A percentile compares a stretch with the other conserved stretches of the same genome.
phyloP scores from a whole-genome alignment of 1,139 yeast genomes.

The Lodderomyces margitis region DNA sequence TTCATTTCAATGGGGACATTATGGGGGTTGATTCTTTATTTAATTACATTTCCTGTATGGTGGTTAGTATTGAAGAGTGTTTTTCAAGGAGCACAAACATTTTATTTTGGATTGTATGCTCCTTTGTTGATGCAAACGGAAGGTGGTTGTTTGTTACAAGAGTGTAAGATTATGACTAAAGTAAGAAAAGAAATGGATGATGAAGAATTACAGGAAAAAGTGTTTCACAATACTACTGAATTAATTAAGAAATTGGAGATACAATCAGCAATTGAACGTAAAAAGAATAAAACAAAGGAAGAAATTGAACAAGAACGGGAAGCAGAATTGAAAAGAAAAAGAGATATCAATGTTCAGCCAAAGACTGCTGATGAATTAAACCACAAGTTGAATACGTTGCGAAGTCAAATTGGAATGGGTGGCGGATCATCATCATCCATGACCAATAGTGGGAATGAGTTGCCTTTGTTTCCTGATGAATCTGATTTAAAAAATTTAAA shows the following conservation, averaged over 20 bases:
- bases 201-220: constrained; percentile 53
- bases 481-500: constrained; percentile 9
- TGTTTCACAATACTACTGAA: constrained; percentile 63
- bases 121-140: constrained; percentile 60
- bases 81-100: constrained; percentile 75
- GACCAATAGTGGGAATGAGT: constrained; percentile 16
- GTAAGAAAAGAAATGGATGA: constrained; percentile 66
- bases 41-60: constrained; percentile 75
- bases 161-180: constrained; percentile 61
- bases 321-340: constrained; percentile 19
- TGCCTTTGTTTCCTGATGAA: constrained; percentile 29
- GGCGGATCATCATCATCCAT: background rate
- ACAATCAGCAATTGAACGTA: constrained; percentile 64
- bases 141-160: constrained; percentile 72
- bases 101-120: constrained; percentile 65
- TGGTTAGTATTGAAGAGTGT: constrained; percentile 78
- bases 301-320: constrained; percentile 20
- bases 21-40: constrained; percentile 64
- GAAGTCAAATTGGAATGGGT: constrained; percentile 24
- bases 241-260: constrained; percentile 62
- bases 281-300: constrained; percentile 28
- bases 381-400: constrained; percentile 29
- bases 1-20: constrained; percentile 75
- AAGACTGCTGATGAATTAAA: constrained; percentile 35
- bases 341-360: constrained; percentile 34